Evolutionary conservation across 345 rosid species (phyloP), one percentile per base, ranked within the genome.

Genomic region (Eutrema heterophyllum): DNA sequence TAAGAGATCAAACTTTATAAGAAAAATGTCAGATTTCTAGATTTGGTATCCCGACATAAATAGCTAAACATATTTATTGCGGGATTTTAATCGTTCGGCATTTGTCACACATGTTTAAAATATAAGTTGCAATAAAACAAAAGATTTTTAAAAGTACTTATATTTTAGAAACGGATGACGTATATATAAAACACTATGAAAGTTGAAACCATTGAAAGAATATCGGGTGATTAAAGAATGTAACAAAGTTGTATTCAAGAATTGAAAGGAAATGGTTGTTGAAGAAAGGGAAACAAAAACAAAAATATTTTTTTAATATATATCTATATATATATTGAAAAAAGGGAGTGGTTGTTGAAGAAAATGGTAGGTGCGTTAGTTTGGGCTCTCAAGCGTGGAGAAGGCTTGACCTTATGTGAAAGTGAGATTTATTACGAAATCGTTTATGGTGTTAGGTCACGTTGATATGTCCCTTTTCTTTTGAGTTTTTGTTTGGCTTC

Each of bases 311-410:
- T 21, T 21, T 0, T 21, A 21, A 21, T 21, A 21, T 21, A 29
- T 46, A 46, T 26, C 39, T 36, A 60, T 2, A 16, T 62, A 16
- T 6, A 27, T 8, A 29, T 30, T 5, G 3, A 46, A 12, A 64
- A 64, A 64, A 39, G 3, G 29, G 38, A 11, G 70, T 75, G 33
- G 75, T 69, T 61, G 79, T 61, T 68, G 63, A 21, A 75, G 73
- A 48, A 51, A 74, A 62, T 4, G 24, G 49, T 60, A 15, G 63
- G 74, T 60, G 57, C 27, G 64, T 59, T 67, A 51, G 56, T 68
- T 52, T 51, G 38, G 15, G 77, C 45, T 61, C 40, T 68, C 4
- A 65, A 73, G 41, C n/a, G n/a, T 66, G 54, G 29, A 45, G 64
- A 54, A 44, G 50, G 44, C 21, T 45, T 64, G 49, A 48, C 67